These are phyloP conservation scores for Lipomyces anomalus DNA, from an alignment of 805 yeast genomes.

Conservation along the genomic window DNA sequence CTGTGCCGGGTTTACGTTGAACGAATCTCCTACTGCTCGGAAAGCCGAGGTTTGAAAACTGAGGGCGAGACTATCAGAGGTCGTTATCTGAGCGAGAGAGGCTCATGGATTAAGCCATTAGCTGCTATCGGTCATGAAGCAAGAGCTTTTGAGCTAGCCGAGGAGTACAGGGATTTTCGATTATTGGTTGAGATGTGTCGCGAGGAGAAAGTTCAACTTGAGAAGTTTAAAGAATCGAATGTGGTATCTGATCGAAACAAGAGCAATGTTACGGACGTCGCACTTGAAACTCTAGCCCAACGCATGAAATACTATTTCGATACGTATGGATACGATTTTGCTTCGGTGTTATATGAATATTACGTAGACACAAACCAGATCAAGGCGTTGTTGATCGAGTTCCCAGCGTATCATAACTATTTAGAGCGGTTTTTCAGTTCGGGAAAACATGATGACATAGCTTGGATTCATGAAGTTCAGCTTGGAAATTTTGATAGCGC, in stretches of 20 bases:
- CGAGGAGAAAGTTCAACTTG: slow-evolving; percentile 14
- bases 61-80: slow-evolving; percentile 15
- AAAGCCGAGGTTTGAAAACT: slow-evolving; percentile 11
- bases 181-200: slow-evolving; percentile 50
- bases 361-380: slow-evolving; percentile 50
- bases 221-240: slow-evolving; percentile 3
- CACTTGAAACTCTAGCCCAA: slow-evolving; percentile 9
- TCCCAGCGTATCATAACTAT: slow-evolving; percentile 46
- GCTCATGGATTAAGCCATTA: slow-evolving; percentile 55
- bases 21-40: slow-evolving; percentile 18
- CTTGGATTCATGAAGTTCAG: slow-evolving; percentile 67
- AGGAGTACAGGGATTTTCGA: slow-evolving; percentile 57
- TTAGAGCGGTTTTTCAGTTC: slow-evolving; percentile 48
- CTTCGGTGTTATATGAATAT: slow-evolving; percentile 53
- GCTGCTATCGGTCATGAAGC: slow-evolving; percentile 45
- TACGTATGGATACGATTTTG: slow-evolving; percentile 64
- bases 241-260: no score
- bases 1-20: slow-evolving; percentile 36
- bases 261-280: no score
- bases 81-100: slow-evolving; percentile 32
- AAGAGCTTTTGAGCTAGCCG: slow-evolving; percentile 59
- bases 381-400: slow-evolving; percentile 50
- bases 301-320: slow-evolving; percentile 44
- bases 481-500: slow-evolving; percentile 49
- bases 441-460: slow-evolving; percentile 39